Conservation (phyloP, 148 eudicot genomes). For the Chenopodium berlandieri region DNA sequence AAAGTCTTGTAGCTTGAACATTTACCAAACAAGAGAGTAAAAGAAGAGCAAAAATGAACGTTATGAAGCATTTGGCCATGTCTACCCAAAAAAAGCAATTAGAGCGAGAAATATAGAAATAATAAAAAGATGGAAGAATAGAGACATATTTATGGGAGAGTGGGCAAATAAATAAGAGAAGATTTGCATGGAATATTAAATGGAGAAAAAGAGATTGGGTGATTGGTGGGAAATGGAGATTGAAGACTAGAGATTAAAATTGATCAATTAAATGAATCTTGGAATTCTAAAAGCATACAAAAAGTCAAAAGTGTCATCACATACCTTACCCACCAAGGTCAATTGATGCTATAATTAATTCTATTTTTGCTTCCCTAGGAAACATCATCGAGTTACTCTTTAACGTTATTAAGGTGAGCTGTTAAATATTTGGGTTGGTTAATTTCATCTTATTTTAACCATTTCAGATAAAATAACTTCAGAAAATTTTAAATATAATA, state of each 20-base stretch:
- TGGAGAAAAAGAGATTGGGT: background rate
- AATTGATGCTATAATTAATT: background rate
- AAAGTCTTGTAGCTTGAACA: conserved; percentile 3
- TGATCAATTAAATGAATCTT: background rate
- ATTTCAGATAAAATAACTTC: no score
- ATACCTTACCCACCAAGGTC: background rate
- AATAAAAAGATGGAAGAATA: background rate
- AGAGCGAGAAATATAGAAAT: background rate
- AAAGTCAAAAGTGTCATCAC: background rate
- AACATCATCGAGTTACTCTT: background rate
- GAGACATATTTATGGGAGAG: conserved; percentile 7
- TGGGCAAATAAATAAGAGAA: background rate
- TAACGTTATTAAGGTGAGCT: background rate
- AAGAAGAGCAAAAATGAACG: conserved; percentile 9
- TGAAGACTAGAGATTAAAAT: conserved; percentile 2
- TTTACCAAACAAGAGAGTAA: background rate
- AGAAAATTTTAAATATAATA: no score
- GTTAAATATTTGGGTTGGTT: no score
- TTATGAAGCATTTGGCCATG: conserved; percentile 10
- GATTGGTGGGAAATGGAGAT: background rate
- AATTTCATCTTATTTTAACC: no score
- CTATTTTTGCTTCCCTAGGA: background rate
- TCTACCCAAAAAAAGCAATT: background rate
- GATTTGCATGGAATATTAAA: background rate
- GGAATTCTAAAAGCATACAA: background rate